Base-by-base conservation (phyloP, 371 early-diverging fungal species). In the Saksenaea vasiformis region DNA sequence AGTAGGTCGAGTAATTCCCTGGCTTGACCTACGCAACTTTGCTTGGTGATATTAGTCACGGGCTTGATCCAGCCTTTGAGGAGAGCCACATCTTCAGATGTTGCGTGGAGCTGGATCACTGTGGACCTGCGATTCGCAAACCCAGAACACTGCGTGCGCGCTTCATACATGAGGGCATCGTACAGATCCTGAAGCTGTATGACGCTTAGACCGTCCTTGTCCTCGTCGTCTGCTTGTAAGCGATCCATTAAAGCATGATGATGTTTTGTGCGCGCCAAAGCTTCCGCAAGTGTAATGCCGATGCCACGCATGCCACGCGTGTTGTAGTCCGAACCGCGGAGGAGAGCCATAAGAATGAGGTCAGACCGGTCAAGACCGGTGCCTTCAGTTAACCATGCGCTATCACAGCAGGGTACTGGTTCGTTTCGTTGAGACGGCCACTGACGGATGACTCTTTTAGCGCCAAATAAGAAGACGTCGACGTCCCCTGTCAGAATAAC, bases 381-480 rank as follows among this genome's bases (percentile, higher is more conserved):
- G 0, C 24, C 10, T 0, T 74, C 64, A 10, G 44, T 24, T 4
- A 80, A 65, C 71, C 73, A 75, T 1, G 47, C 26, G 15, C 65
- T 58, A 28, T 77, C 77, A 22, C 68, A 75, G 5, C 68, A 74
- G 4, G 59, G 41, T 0, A 75, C 17, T 2, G 53, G 38, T 0
- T 64, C 66, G 22, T 67, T 35, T 11, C 61, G 36, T 24, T 64
- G 66, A 2, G 47, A 10, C 0, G 69, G 71, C 78, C 78, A 80
- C 13, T 70, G 64, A 10, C 76, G 60, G 1, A 78, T 58, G 10
- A 80, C 65, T 3, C 76, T 62, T n/a, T 54, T 17, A 1, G 68
- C 80, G 13, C 80, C 80, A 69, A 78, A 80, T 3, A 80, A 47
- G 34, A 80, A 70, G 0, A 67, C 68, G 51, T 80, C 80, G 3